Conservation (phyloP, 2,329 filamentous ascomycete species). For the Penicillium polonicum region DNA sequence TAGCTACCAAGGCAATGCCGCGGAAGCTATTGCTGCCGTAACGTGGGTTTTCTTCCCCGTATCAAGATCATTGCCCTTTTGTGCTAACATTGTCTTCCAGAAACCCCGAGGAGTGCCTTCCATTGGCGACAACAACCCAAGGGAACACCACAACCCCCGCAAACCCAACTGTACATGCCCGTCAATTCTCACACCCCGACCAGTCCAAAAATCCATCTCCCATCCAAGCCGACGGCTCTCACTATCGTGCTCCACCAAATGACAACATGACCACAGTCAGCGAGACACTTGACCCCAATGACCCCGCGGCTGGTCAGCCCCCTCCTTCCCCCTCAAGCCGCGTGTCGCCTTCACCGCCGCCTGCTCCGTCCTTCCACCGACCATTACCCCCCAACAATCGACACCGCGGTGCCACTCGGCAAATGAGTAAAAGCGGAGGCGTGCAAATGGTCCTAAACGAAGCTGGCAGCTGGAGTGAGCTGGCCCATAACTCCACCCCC, state of each 20-base stretch:
- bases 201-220: conserved; percentile 31
- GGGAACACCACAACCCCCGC: conserved; percentile 13
- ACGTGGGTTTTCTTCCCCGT: conserved; percentile 27
- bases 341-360: conserved; percentile 26
- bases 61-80: conserved; percentile 6
- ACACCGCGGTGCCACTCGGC: conserved; percentile 63
- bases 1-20: conserved; percentile 62
- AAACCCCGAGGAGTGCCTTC: conserved; percentile 42
- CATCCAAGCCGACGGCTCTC: conserved; percentile 31
- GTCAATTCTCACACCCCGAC: conserved; percentile 40
- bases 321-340: conserved; percentile 31
- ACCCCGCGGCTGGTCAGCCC: conserved; percentile 20
- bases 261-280: conserved; percentile 29
- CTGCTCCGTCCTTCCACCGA: conserved; percentile 40
- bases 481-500: conserved; percentile 74
- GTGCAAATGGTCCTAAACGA: conserved; percentile 90
- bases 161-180: conserved; percentile 30
- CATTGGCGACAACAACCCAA: conserved; percentile 22
- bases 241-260: conserved; percentile 29
- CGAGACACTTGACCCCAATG: conserved; percentile 31
- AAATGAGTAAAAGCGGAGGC: conserved; percentile 75
- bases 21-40: conserved; percentile 42
- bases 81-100: conserved; percentile 20
- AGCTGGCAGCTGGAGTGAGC: conserved; percentile 84
- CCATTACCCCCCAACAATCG: conserved; percentile 43